Percentiles rank a stretch among this genome's conserved stretches.
Evolutionary conservation across 306 rosid species (phyloP).

Genomic region (Castanea mollissima): DNA sequence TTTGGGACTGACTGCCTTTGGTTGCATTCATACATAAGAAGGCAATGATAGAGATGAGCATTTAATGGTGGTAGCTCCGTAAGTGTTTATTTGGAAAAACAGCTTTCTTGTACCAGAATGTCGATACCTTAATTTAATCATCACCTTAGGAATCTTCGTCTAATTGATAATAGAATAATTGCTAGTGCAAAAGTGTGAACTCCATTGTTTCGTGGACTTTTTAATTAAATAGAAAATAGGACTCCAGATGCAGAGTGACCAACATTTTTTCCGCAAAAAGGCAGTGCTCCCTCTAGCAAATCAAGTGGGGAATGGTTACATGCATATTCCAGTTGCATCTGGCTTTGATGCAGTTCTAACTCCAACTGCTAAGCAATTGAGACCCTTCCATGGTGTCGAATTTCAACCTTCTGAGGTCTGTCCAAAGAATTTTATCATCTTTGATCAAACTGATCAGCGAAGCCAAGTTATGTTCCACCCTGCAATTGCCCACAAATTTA

Average conservation of each 20-base stretch:
- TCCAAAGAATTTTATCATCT: constrained; percentile 83
- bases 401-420: constrained; percentile 79
- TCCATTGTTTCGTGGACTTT: constrained; percentile 29
- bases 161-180: constrained; percentile 39
- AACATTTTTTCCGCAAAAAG: constrained; percentile 52
- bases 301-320: constrained; percentile 48
- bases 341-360: constrained; percentile 51
- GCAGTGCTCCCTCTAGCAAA: constrained; percentile 46
- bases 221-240: constrained; percentile 20
- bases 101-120: constrained; percentile 41
- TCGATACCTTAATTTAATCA: constrained; percentile 41
- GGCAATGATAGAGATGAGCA: constrained; percentile 35
- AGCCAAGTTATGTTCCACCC: constrained; percentile 87
- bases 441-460: constrained; percentile 77
- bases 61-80: constrained; percentile 20
- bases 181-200: constrained; percentile 34
- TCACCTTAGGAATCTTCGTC: constrained; percentile 42
- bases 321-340: constrained; percentile 61
- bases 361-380: constrained; percentile 49
- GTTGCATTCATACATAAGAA: constrained; percentile 46
- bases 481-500: constrained; percentile 60
- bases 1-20: constrained; percentile 45
- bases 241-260: constrained; percentile 66
- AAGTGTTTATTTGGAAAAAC: constrained; percentile 40
- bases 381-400: constrained; percentile 64